Percentiles rank a stretch among this genome's conserved stretches.
Conservation (phyloP, 495 filamentous ascomycete species). For the Penicillium lagena region DNA sequence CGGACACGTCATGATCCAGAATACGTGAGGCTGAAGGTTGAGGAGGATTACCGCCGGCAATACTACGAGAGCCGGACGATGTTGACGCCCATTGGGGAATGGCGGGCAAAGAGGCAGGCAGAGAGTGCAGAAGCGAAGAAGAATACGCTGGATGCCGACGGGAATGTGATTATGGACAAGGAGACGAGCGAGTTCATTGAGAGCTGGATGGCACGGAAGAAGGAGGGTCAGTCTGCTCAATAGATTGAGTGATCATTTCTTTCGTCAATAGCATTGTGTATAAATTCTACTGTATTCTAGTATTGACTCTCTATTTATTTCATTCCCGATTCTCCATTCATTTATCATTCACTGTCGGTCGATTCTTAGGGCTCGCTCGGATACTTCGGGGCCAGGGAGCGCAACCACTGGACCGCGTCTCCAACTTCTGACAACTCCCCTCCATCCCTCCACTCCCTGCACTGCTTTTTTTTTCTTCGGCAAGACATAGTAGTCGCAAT, state of each 20-base stretch:
- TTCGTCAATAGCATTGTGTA: slow-evolving; percentile 24
- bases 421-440: slow-evolving; percentile 7
- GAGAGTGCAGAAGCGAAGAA: slow-evolving; percentile 18
- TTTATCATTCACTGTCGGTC: too few relatives aligned
- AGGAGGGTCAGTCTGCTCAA: slow-evolving; percentile 2
- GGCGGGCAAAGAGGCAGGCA: slow-evolving; percentile 11
- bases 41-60: slow-evolving; percentile 53
- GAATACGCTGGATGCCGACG: slow-evolving; percentile 24
- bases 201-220: slow-evolving; percentile 18
- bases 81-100: slow-evolving; percentile 38
- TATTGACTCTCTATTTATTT: slow-evolving; percentile 7
- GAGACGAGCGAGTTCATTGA: slow-evolving; percentile 30
- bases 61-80: slow-evolving; percentile 44
- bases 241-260: background rate
- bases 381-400: slow-evolving; percentile 3
- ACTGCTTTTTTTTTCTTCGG: slow-evolving; percentile 5
- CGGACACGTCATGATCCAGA: slow-evolving; percentile 70
- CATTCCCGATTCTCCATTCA: too few relatives aligned
- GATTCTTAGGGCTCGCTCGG: background rate
- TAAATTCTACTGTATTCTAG: slow-evolving; percentile 33
- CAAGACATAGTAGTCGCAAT: slow-evolving; percentile 20
- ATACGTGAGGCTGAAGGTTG: slow-evolving; percentile 45
- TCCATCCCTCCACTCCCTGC: slow-evolving; percentile 7
- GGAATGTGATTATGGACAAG: slow-evolving; percentile 29
- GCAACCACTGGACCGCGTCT: background rate